A percentile compares a stretch with the other conserved stretches of the same genome.
phyloP scores from a whole-genome alignment of 202 grass and related monocot genomes.

The Setaria viridis region DNA sequence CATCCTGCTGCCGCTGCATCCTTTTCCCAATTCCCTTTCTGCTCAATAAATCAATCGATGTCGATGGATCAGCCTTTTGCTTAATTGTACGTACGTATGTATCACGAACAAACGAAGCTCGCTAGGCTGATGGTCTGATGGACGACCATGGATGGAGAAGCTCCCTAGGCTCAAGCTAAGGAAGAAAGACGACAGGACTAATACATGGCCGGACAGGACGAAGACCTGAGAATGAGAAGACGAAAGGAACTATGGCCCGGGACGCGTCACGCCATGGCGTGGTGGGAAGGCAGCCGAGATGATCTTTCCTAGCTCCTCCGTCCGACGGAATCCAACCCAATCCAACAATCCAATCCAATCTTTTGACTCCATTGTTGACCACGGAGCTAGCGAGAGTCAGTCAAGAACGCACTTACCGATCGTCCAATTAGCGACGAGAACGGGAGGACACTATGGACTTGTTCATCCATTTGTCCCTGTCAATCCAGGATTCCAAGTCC shows the following conservation, averaged over 20 bases:
- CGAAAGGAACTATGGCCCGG: background rate
- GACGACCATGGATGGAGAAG: background rate
- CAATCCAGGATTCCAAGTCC: background rate
- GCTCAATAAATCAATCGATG: no score
- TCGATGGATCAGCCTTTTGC: no score
- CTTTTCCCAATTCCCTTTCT: no score
- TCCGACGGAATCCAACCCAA: background rate
- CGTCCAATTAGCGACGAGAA: background rate
- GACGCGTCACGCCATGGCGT: conserved; percentile 6
- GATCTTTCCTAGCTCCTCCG: background rate
- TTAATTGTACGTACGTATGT: no score
- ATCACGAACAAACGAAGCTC: no score
- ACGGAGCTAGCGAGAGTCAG: background rate
- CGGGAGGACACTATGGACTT: background rate
- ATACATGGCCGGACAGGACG: background rate
- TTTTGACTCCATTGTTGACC: background rate
- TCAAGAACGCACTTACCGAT: background rate
- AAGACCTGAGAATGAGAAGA: background rate
- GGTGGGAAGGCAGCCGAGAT: background rate
- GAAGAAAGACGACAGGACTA: background rate
- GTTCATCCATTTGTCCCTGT: background rate
- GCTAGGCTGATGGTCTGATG: no score
- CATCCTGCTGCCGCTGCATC: conserved; percentile 39
- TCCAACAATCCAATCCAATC: background rate
- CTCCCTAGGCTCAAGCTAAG: background rate